Conservation (phyloP, 768 basidiomycete genomes). For the Hygrophorus pudorinus region DNA sequence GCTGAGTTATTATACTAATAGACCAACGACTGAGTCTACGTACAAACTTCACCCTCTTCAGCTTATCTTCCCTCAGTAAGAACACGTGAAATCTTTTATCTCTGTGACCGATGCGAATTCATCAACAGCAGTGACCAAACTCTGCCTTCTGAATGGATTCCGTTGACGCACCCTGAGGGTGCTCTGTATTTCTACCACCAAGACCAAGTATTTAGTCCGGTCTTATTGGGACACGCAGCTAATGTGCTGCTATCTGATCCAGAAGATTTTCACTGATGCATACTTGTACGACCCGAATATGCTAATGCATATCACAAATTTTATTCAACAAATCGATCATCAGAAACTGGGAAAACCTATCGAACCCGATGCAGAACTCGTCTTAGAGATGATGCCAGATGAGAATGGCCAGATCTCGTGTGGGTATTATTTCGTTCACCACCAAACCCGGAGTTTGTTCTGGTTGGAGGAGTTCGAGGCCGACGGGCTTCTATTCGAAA, state of each 20-base stretch:
- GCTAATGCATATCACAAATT: conserved; percentile 24
- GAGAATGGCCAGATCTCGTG: conserved; percentile 10
- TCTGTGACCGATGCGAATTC: background rate
- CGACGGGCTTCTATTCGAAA: conserved; percentile 21
- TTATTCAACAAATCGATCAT: conserved; percentile 18
- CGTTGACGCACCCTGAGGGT: conserved; percentile 50
- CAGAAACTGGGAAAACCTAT: conserved; percentile 1
- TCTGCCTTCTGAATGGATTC: conserved; percentile 31
- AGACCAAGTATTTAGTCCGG: conserved; percentile 26
- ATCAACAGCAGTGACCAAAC: background rate
- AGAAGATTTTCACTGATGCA: conserved; percentile 48
- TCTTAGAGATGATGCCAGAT: conserved; percentile 29
- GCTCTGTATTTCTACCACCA: conserved; percentile 46
- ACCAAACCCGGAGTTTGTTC: conserved; percentile 35
- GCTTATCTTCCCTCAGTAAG: background rate
- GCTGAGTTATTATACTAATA: background rate
- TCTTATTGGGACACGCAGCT: background rate
- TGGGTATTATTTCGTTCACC: conserved; percentile 28
- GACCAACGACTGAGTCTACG: background rate
- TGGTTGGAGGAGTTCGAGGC: conserved; percentile 39
- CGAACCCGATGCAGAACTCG: conserved; percentile 25
- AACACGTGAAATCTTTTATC: background rate
- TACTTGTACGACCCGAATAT: conserved; percentile 32
- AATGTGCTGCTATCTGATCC: background rate
- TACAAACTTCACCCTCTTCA: background rate